A percentile compares a stretch with the other conserved stretches of the same genome.
phyloP scores from a whole-genome alignment of 106 monocot species.

The Gastrodia elata region DNA sequence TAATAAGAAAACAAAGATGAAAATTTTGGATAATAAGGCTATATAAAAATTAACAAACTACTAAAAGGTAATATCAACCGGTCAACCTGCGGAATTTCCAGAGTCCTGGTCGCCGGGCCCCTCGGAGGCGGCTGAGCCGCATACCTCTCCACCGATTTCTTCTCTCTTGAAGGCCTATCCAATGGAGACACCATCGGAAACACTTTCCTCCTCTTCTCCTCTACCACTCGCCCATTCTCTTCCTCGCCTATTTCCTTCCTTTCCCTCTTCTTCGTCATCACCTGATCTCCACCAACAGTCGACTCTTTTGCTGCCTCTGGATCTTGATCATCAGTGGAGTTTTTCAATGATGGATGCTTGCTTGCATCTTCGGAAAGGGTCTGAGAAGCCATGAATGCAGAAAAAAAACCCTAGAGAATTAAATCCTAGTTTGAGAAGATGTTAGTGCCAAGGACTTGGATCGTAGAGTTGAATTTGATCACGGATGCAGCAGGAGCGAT shows the following conservation, averaged over 20 bases:
- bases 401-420: not conserved
- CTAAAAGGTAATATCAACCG: not conserved
- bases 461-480: not conserved
- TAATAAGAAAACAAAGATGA: slow-evolving; percentile 3
- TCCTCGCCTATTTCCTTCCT: slow-evolving; percentile 6
- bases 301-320: not conserved
- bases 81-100: slow-evolving; percentile 47
- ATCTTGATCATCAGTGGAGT: not conserved
- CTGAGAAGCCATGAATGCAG: not conserved
- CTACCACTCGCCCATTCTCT: slow-evolving; percentile 6
- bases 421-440: not conserved
- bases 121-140: slow-evolving; percentile 25
- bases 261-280: not conserved
- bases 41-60: not conserved
- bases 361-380: not conserved
- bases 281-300: not conserved
- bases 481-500: not conserved
- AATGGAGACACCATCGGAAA: slow-evolving; percentile 17
- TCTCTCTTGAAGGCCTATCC: slow-evolving; percentile 64
- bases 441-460: not conserved
- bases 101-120: slow-evolving; percentile 26
- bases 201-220: slow-evolving; percentile 10
- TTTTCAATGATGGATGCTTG: not conserved
- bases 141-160: slow-evolving; percentile 74
- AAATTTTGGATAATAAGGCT: not conserved